phyloP scores from a whole-genome alignment of 2,329 filamentous ascomycete species.

The Botrytis hyacinthi region DNA sequence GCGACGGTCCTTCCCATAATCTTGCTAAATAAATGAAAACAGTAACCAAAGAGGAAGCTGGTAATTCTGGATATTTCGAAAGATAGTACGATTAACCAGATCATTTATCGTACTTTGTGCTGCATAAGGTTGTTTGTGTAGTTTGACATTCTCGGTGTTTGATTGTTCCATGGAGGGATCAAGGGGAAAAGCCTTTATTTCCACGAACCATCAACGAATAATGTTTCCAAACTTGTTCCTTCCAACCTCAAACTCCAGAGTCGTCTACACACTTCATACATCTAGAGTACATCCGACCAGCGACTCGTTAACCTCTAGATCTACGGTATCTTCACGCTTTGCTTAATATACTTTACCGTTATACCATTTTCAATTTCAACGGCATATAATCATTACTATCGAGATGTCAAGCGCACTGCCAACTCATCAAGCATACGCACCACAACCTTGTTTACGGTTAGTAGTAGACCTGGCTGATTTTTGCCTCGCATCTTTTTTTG shows the following conservation, averaged over 20 bases:
- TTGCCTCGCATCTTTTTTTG: slow-evolving; percentile 34
- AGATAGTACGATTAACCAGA: neutral
- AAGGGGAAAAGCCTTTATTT: neutral
- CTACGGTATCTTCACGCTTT: slow-evolving; percentile 29
- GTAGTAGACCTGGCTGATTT: slow-evolving; percentile 31
- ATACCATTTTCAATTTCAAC: slow-evolving; percentile 42
- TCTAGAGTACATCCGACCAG: neutral
- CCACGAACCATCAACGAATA: slow-evolving; percentile 8
- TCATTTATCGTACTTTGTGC: neutral
- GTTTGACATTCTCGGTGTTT: neutral
- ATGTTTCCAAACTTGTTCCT: neutral
- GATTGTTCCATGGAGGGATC: slow-evolving; percentile 3
- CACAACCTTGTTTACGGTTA: slow-evolving; percentile 43
- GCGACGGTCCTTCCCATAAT: slow-evolving; percentile 8
- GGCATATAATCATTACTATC: slow-evolving; percentile 49
- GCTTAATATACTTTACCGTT: slow-evolving; percentile 37
- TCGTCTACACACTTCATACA: neutral
- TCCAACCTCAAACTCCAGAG: neutral
- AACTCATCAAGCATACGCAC: slow-evolving; percentile 48
- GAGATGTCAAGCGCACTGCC: slow-evolving; percentile 39
- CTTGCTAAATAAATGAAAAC: neutral
- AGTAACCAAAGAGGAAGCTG: neutral
- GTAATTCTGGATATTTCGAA: neutral
- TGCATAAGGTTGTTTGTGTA: neutral
- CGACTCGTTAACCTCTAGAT: slow-evolving; percentile 18